These are phyloP conservation scores for Teunomyces tritomae DNA, from an alignment of 805 yeast genomes.

Conservation along the genomic window DNA sequence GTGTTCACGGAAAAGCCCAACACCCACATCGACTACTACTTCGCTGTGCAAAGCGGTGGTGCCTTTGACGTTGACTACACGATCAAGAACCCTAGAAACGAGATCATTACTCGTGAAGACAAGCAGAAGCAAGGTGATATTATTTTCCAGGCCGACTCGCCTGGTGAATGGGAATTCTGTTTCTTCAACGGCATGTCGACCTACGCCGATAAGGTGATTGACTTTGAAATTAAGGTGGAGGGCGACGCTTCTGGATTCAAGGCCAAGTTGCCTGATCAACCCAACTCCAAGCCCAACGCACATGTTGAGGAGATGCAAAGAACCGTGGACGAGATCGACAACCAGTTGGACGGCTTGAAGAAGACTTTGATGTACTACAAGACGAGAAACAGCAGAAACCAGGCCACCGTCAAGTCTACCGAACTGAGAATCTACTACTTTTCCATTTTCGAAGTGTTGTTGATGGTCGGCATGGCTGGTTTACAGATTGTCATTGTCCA, in stretches of 20 bases:
- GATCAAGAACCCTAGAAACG: constrained; percentile 56
- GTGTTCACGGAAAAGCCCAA: constrained; percentile 59
- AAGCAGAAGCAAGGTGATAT: constrained; percentile 80
- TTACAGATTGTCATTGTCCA: constrained; percentile 69
- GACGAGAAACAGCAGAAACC: constrained; percentile 88
- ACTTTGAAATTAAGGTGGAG: constrained; percentile 67
- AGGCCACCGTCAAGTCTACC: constrained; percentile 80
- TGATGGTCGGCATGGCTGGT: constrained; percentile 73
- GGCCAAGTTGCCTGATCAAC: constrained; percentile 59
- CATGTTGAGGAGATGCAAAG: constrained; percentile 51
- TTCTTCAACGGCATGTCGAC: constrained; percentile 80
- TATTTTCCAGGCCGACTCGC: constrained; percentile 57
- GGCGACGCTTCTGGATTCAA: constrained; percentile 42
- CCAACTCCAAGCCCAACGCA: constrained; percentile 48
- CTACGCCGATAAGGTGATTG: constrained; percentile 78
- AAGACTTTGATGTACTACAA: constrained; percentile 75
- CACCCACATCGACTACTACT: constrained; percentile 68
- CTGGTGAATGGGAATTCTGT: constrained; percentile 87
- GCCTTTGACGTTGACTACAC: constrained; percentile 75
- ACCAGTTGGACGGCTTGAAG: constrained; percentile 54
- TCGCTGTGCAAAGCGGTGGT: constrained; percentile 82
- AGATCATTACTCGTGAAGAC: constrained; percentile 49
- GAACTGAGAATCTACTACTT: constrained; percentile 76
- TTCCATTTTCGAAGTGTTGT: constrained; percentile 64
- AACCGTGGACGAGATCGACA: constrained; percentile 57